Evolutionary conservation across 306 rosid genomes (phyloP).

Genomic region (Echinosophora koreensis): DNA sequence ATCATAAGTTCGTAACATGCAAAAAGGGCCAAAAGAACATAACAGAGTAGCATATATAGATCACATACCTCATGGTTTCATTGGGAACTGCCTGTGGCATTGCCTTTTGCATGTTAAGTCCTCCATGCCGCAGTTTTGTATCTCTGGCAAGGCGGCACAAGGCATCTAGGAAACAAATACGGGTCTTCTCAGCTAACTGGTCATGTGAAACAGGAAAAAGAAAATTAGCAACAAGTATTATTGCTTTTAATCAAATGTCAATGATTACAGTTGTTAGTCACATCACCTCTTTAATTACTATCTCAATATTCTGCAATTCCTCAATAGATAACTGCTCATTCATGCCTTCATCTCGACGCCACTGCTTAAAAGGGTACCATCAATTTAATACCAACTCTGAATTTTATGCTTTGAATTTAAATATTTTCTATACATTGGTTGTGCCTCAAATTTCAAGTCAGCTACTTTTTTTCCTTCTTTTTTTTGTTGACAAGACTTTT

Average conservation of each 20-base stretch:
- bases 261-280: conserved; percentile 11
- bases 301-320: no score
- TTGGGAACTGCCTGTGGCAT: conserved; percentile 39
- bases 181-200: conserved; percentile 69
- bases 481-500: no score
- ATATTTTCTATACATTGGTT: no score
- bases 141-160: conserved; percentile 76
- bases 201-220: conserved; percentile 24
- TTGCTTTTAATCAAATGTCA: background rate
- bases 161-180: conserved; percentile 78
- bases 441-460: no score
- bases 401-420: no score
- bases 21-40: conserved; percentile 18
- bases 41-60: conserved; percentile 27
- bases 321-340: no score
- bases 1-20: conserved; percentile 6
- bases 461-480: no score
- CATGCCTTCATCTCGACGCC: no score
- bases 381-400: no score
- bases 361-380: no score
- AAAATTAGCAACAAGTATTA: conserved; percentile 33
- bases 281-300: conserved; percentile 64
- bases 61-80: conserved; percentile 59
- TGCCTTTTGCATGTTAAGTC: conserved; percentile 37
- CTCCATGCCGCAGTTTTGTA: conserved; percentile 51